Evolutionary conservation across 2,329 filamentous ascomycete species (phyloP).

Genomic region (Diaporthe longicolla): DNA sequence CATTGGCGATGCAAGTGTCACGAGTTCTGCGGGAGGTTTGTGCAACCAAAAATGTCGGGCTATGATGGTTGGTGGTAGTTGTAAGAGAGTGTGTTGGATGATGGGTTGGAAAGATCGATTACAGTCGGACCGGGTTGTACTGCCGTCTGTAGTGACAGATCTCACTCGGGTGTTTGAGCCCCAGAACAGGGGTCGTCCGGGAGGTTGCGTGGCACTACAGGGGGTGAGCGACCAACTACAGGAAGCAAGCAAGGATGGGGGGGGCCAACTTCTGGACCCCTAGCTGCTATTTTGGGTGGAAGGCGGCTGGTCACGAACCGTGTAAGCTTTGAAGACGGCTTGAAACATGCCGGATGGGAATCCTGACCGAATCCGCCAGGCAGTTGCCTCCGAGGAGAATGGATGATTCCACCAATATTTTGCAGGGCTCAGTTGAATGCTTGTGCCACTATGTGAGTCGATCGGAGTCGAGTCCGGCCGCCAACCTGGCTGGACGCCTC

Average conservation of each 20-base stretch:
- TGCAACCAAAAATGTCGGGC: background rate
- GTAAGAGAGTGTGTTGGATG: slow-evolving; percentile 7
- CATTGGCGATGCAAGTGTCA: background rate
- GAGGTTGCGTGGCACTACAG: slow-evolving; percentile 13
- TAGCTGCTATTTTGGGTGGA: slow-evolving; percentile 30
- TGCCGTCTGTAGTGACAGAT: slow-evolving; percentile 35
- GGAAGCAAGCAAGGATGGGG: background rate
- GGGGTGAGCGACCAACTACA: background rate
- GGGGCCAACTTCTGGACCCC: slow-evolving; percentile 20
- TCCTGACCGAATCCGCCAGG: background rate
- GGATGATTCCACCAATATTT: background rate
- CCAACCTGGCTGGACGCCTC: background rate
- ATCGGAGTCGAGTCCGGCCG: background rate
- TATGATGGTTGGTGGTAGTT: slow-evolving; percentile 7
- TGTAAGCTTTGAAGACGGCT: slow-evolving; percentile 8
- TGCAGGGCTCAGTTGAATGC: background rate
- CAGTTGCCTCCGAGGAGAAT: background rate
- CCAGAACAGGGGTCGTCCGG: slow-evolving; percentile 7
- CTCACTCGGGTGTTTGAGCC: slow-evolving; percentile 33
- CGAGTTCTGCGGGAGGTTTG: background rate
- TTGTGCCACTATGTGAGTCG: background rate
- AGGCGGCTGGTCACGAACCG: background rate
- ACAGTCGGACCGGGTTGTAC: slow-evolving; percentile 17
- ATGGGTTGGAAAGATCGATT: slow-evolving; percentile 1
- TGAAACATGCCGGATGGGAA: slow-evolving; percentile 29